These are phyloP conservation scores for Strigomonas culicis DNA, from an alignment of 208 protist genomes.

Conservation along the genomic window DNA sequence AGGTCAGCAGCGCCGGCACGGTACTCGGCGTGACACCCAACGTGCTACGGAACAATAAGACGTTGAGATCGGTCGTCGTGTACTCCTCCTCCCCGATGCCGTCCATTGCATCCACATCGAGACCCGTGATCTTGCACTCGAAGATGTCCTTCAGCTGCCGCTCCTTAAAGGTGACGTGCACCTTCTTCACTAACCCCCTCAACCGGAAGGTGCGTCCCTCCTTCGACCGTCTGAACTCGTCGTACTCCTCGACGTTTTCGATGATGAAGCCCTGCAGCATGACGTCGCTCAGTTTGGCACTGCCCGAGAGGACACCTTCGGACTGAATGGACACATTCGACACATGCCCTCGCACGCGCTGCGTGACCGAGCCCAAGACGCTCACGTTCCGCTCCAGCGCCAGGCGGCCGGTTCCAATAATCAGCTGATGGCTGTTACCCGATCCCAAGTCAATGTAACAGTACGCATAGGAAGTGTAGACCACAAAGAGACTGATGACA, in stretches of 20 bases:
- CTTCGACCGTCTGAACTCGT: conserved; percentile 44
- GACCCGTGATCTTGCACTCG: conserved; percentile 49
- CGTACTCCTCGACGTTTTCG: conserved; percentile 31
- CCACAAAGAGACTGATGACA: conserved; percentile 22
- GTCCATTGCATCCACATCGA: conserved; percentile 60
- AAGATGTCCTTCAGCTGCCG: conserved; percentile 86
- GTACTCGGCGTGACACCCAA: conserved; percentile 78
- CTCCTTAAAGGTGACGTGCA: conserved; percentile 79
- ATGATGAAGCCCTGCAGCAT: conserved; percentile 56
- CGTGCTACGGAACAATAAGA: conserved; percentile 33
- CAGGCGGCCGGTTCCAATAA: conserved; percentile 32
- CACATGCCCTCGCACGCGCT: conserved; percentile 26
- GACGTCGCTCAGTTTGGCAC: conserved; percentile 42
- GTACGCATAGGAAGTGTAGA: conserved; percentile 40
- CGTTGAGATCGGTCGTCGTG: conserved; percentile 45
- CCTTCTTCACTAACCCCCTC: conserved; percentile 36
- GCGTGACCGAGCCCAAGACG: conserved; percentile 18
- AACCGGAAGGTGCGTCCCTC: conserved; percentile 65
- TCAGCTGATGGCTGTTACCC: conserved; percentile 68
- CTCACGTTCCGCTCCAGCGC: conserved; percentile 24
- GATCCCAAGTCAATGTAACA: conserved; percentile 65
- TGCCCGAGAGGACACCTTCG: conserved; percentile 76
- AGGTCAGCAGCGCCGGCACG: conserved; percentile 52
- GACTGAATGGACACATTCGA: conserved; percentile 47
- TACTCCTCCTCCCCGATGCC: conserved; percentile 58